Conservation (phyloP, 2,329 filamentous ascomycete genomes). For the Ilyonectria robusta region DNA sequence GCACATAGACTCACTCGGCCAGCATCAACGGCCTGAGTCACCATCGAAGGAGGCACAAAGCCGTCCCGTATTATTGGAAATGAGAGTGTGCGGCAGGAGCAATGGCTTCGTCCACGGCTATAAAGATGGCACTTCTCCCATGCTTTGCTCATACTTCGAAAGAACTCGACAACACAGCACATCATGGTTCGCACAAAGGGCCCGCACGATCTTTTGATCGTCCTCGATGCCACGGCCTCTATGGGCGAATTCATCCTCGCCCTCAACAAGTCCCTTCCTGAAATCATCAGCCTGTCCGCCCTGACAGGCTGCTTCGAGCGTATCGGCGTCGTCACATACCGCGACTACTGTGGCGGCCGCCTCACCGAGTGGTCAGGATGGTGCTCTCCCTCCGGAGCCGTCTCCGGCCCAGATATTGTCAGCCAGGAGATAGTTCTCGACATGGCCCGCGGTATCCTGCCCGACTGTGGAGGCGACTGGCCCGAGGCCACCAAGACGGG, state of each 20-base stretch:
- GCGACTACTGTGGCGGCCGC: constrained; percentile 59
- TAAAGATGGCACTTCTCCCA: constrained; percentile 8
- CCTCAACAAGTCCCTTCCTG: constrained; percentile 62
- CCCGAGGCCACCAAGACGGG: constrained; percentile 66
- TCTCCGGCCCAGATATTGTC: constrained; percentile 35
- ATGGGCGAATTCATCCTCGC: constrained; percentile 60
- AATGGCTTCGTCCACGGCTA: not conserved
- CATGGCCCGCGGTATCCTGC: constrained; percentile 52
- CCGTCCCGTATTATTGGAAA: constrained; percentile 10
- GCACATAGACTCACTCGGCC: constrained; percentile 33
- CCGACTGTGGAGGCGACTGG: constrained; percentile 57
- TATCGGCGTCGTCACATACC: constrained; percentile 65
- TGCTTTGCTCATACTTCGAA: not conserved
- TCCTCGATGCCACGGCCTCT: constrained; percentile 63
- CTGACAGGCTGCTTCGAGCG: constrained; percentile 65
- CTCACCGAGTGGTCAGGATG: constrained; percentile 66
- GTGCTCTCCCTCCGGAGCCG: constrained; percentile 49
- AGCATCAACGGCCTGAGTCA: constrained; percentile 39
- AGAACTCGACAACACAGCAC: constrained; percentile 6
- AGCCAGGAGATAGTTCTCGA: constrained; percentile 53
- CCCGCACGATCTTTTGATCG: constrained; percentile 60
- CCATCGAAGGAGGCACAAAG: not conserved
- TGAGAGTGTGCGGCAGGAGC: not conserved
- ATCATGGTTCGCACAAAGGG: constrained; percentile 38
- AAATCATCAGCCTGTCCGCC: constrained; percentile 64